Percentiles rank a stretch among this genome's conserved stretches.
These are phyloP conservation scores for Sugiyamaella qingdaonensis DNA, from an alignment of 805 yeast genomes.

Conservation along the genomic window DNA sequence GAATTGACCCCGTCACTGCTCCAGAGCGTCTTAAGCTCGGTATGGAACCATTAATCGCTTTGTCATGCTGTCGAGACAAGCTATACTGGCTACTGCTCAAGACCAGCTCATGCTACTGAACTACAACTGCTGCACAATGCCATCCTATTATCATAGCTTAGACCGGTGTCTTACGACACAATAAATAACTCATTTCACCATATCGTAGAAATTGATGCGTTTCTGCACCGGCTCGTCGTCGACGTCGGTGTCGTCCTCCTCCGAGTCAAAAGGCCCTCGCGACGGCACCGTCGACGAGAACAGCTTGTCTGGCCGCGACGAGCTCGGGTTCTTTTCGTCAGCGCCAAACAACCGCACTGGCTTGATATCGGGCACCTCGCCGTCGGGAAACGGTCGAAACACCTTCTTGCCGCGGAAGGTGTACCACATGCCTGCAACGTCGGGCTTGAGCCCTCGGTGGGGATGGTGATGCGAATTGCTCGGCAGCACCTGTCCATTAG, in stretches of 20 bases:
- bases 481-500: constrained; percentile 11
- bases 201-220: neutral
- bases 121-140: too few relatives aligned
- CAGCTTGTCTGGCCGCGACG: neutral
- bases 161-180: neutral
- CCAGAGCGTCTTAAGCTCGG: too few relatives aligned
- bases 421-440: constrained; percentile 35
- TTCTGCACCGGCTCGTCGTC: constrained; percentile 5
- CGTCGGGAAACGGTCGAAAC: constrained; percentile 32
- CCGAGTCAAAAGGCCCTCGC: constrained; percentile 6
- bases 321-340: neutral
- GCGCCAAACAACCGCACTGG: constrained; percentile 22
- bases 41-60: too few relatives aligned
- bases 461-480: constrained; percentile 15
- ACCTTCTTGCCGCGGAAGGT: constrained; percentile 36
- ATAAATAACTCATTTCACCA: neutral
- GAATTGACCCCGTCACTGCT: too few relatives aligned
- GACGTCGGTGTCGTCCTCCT: constrained; percentile 15
- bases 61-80: too few relatives aligned
- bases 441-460: constrained; percentile 16
- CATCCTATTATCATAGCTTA: too few relatives aligned
- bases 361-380: constrained; percentile 18
- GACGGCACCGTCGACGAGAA: neutral
- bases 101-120: too few relatives aligned
- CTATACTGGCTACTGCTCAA: too few relatives aligned